These are phyloP conservation scores for Wickerhamiella kazuoi DNA, from an alignment of 805 yeast genomes.

Conservation along the genomic window DNA sequence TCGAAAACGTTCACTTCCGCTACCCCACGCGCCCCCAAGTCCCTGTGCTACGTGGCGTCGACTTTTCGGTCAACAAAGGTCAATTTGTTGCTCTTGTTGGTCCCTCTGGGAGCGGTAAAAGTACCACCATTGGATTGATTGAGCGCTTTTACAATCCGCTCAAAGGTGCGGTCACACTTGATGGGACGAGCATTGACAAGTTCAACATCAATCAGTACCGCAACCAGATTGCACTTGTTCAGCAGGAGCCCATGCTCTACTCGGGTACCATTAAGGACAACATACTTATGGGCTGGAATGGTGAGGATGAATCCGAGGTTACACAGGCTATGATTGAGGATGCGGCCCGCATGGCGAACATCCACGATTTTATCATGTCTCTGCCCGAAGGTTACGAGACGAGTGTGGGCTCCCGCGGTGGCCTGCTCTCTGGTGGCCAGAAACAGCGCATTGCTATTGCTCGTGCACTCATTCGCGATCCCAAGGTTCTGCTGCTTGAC, in stretches of 20 bases:
- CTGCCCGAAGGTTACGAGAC: conserved; percentile 48
- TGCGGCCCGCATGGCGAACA: conserved; percentile 36
- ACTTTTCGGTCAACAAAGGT: conserved; percentile 31
- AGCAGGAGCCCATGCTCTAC: conserved; percentile 43
- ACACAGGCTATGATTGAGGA: conserved; percentile 29
- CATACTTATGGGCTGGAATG: conserved; percentile 30
- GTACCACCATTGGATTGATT: conserved; percentile 35
- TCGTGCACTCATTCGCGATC: conserved; percentile 49
- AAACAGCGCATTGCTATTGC: conserved; percentile 66
- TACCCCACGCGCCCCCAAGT: conserved; percentile 45
- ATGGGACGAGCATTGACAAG: conserved; percentile 32
- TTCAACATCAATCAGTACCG: conserved; percentile 35
- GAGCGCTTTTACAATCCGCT: conserved; percentile 36
- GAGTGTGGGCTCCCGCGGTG: conserved; percentile 36
- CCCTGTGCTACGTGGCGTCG: conserved; percentile 34
- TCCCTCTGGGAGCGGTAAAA: conserved; percentile 45
- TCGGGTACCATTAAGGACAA: conserved; percentile 40
- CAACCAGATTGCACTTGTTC: conserved; percentile 38
- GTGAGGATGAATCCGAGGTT: conserved; percentile 15
- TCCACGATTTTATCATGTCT: conserved; percentile 36
- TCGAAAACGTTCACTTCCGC: conserved; percentile 40
- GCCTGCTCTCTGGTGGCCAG: conserved; percentile 55
- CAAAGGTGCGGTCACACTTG: conserved; percentile 32
- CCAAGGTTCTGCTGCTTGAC: conserved; percentile 44
- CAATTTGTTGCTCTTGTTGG: conserved; percentile 51